Conservation (phyloP, 768 basidiomycete genomes). For the Lactarius hatsudake region DNA sequence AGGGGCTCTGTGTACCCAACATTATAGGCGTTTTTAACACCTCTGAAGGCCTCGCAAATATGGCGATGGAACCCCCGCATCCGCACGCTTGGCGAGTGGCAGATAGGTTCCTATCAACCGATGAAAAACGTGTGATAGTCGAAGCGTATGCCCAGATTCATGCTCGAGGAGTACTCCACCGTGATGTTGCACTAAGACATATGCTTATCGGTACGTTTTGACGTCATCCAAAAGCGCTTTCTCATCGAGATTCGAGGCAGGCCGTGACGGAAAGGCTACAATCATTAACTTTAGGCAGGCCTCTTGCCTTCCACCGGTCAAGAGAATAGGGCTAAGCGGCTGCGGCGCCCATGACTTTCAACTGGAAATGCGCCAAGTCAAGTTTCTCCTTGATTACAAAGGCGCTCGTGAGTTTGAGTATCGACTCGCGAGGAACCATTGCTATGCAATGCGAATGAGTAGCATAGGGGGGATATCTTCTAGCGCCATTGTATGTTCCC, state of each 20-base stretch:
- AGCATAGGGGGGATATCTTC: background rate
- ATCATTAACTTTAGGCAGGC: slow-evolving; percentile 54
- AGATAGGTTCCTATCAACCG: slow-evolving; percentile 49
- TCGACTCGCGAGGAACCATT: slow-evolving; percentile 6
- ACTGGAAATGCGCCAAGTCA: slow-evolving; percentile 55
- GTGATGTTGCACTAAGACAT: slow-evolving; percentile 36
- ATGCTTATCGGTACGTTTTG: slow-evolving; percentile 44
- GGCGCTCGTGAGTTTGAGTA: slow-evolving; percentile 34
- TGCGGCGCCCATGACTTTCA: slow-evolving; percentile 40
- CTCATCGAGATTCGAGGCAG: slow-evolving; percentile 9
- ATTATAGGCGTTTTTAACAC: slow-evolving; percentile 51
- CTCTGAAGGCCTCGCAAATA: slow-evolving; percentile 37
- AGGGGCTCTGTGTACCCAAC: slow-evolving; percentile 52
- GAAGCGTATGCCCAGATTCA: slow-evolving; percentile 47
- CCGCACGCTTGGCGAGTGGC: slow-evolving; percentile 60
- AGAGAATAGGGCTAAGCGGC: slow-evolving; percentile 39
- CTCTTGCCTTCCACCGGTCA: slow-evolving; percentile 31
- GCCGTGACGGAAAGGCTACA: slow-evolving; percentile 42
- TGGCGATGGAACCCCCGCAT: slow-evolving; percentile 57
- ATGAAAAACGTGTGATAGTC: slow-evolving; percentile 51
- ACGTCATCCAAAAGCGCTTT: background rate
- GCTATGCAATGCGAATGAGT: background rate
- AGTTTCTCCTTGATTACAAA: slow-evolving; percentile 49
- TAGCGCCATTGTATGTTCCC: background rate
- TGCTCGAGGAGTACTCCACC: slow-evolving; percentile 36